Evolutionary conservation across 1,284 basidiomycete genomes (phyloP), one percentile per base, ranked within the genome.

Genomic region (Malassezia dermatis): DNA sequence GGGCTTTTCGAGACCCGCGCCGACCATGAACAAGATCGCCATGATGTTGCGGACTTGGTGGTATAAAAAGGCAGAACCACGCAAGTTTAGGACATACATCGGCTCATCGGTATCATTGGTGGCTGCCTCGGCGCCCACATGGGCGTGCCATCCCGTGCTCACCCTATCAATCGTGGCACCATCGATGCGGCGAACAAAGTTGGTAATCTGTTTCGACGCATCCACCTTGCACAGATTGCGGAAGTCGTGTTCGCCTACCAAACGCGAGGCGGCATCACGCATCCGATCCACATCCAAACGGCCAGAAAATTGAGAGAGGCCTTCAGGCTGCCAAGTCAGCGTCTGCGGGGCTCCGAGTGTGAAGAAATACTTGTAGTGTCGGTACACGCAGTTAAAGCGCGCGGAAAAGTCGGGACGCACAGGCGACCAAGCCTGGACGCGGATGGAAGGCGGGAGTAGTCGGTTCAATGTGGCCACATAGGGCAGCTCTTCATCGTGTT

Each of bases 361-460:
- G 61, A 74, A 98, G 75, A 95, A 93, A 77, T 98, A 99, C 75
- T 95, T 95, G 83, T 98, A 99, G 75, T 98, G 93, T 31, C 93
- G 80, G 67, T 82, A 84, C 53, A 78, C 79, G 77, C 91, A 96
- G 21, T 84, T 86, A 77, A 88, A 93, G 2, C 93, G 83, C 2
- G 91, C 84, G 34, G 89, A 89, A 75, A 98, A 98, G 31, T 77
- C 74, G 6, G 80, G 71, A 0, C 81, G 73, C n/a, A 96, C 84
- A 10, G 91, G 89, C 3, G 90, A 89, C 93, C 93, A 99, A 3
- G 88, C 90, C 49, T 91, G 80, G n/a, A 96, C 78, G 21, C 90
- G 84, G 67, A 98, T 89, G 0, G 88, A 86, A 0, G 83, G 79
- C 0, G 93, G 94, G 0, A 99, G 83, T 35, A 94, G 79, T n/a